Evolutionary conservation across 345 rosid genomes (phyloP).

Genomic region (Boechera retrofracta): DNA sequence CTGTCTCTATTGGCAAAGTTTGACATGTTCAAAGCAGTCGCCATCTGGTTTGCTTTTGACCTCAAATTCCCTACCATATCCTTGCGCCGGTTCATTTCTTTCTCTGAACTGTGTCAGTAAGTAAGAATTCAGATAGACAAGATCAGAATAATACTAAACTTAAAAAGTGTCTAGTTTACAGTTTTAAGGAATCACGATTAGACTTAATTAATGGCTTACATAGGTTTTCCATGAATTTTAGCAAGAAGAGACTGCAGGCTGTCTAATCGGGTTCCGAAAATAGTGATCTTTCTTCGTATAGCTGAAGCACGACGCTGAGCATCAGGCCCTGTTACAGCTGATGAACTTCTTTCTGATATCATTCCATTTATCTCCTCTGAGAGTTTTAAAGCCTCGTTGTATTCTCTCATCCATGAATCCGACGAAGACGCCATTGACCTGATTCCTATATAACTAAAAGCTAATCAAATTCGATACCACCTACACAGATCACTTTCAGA

Average conservation of each 20-base stretch:
- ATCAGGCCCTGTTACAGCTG: constrained; percentile 75
- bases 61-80: constrained; percentile 82
- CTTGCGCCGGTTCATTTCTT: constrained; percentile 94
- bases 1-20: constrained; percentile 79
- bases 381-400: constrained; percentile 75
- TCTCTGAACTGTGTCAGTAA: constrained; percentile 69
- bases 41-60: constrained; percentile 84
- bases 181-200: neutral
- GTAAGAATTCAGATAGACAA: constrained; percentile 2
- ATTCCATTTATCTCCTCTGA: constrained; percentile 81
- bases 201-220: constrained; percentile 51
- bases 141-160: neutral
- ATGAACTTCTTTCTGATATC: constrained; percentile 68
- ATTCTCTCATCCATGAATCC: constrained; percentile 87
- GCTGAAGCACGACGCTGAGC: constrained; percentile 89
- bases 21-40: constrained; percentile 80
- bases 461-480: constrained; percentile 3
- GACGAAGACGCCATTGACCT: constrained; percentile 73
- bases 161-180: neutral
- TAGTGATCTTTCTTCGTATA: constrained; percentile 84
- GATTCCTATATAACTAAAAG: neutral
- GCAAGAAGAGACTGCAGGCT: constrained; percentile 74
- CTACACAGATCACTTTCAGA: neutral
- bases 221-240: constrained; percentile 69
- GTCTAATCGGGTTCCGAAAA: constrained; percentile 83